Percentiles rank a stretch among this genome's conserved stretches.
These are phyloP conservation scores for Candida piceae DNA, from an alignment of 805 yeast species.

Conservation along the genomic window DNA sequence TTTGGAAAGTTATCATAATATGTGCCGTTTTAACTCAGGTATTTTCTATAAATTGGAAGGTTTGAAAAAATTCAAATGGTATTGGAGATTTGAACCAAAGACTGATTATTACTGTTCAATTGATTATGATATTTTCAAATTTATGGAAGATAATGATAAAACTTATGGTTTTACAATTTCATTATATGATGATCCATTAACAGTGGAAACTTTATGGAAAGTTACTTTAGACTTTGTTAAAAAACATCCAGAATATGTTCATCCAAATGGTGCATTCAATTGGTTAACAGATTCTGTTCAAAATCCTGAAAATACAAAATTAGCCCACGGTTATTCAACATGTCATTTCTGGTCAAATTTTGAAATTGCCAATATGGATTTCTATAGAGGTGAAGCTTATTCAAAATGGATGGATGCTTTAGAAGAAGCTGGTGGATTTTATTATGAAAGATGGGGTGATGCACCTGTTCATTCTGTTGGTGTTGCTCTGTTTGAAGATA, in stretches of 20 bases:
- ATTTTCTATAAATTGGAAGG: constrained; percentile 58
- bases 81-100: constrained; percentile 79
- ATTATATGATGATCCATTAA: constrained; percentile 65
- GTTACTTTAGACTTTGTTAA: constrained; percentile 59
- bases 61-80: constrained; percentile 57
- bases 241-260: constrained; percentile 54
- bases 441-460: constrained; percentile 92
- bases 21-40: constrained; percentile 80
- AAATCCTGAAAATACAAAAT: constrained; percentile 38
- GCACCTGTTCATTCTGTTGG: constrained; percentile 87
- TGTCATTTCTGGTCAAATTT: constrained; percentile 92
- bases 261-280: constrained; percentile 52
- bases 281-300: constrained; percentile 51
- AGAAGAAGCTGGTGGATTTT: constrained; percentile 75
- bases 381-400: constrained; percentile 67
- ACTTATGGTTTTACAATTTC: constrained; percentile 72
- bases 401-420: constrained; percentile 58
- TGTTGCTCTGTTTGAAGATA: constrained; percentile 66
- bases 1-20: constrained; percentile 64
- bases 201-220: constrained; percentile 66
- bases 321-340: constrained; percentile 43
- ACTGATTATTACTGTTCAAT: constrained; percentile 65
- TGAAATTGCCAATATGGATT: constrained; percentile 81
- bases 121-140: constrained; percentile 72
- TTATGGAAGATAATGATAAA: constrained; percentile 63